phyloP scores from a whole-genome alignment of 179 eudicot genomes.

The Patellifolia procumbens region DNA sequence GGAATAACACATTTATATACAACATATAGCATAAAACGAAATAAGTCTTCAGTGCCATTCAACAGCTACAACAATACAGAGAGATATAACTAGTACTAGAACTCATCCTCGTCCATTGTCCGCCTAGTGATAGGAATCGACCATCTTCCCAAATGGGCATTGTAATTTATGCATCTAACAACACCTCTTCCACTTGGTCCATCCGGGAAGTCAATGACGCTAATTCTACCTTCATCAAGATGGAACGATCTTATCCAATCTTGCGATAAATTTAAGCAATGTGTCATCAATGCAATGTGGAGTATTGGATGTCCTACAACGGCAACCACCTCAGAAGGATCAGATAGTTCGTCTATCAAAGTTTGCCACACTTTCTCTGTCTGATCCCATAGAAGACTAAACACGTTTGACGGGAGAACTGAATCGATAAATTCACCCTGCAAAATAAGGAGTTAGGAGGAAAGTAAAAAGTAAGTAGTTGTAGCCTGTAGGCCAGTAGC shows the following conservation, averaged over 20 bases:
- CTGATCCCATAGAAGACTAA: conserved; percentile 54
- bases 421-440: conserved; percentile 29
- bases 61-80: neutral
- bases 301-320: conserved; percentile 64
- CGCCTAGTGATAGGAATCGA: conserved; percentile 81
- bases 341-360: conserved; percentile 55
- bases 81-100: conserved; percentile 27
- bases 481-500: too few species aligned
- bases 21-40: too few species aligned
- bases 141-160: conserved; percentile 96
- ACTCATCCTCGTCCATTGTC: conserved; percentile 50
- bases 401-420: conserved; percentile 24
- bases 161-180: conserved; percentile 86
- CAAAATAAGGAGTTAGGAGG: too few species aligned
- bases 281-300: conserved; percentile 68
- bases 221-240: conserved; percentile 84
- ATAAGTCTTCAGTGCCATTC: neutral
- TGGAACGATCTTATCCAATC: conserved; percentile 77
- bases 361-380: conserved; percentile 63
- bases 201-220: conserved; percentile 85
- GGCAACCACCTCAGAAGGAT: conserved; percentile 49
- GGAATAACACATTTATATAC: too few species aligned
- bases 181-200: conserved; percentile 73
- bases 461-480: too few species aligned
- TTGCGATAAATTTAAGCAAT: conserved; percentile 69